Evolutionary conservation across 2,329 filamentous ascomycete species (phyloP), one percentile per base, ranked within the genome.

Genomic region (Westerdykella sp.): DNA sequence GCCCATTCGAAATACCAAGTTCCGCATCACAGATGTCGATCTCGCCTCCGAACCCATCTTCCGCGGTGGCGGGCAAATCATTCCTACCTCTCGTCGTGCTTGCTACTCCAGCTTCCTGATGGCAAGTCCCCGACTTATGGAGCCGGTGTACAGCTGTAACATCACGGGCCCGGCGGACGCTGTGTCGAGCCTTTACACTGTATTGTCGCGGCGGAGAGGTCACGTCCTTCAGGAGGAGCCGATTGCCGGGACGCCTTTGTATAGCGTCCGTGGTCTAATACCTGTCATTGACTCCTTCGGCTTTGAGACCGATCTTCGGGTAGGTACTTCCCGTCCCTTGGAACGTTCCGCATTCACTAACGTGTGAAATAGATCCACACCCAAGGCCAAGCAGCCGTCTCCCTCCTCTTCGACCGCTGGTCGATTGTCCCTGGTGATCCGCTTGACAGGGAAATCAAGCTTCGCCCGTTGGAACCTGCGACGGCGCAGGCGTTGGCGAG

Each of bases 201-300:
- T 95, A 6, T 80, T 98, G 16, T 85, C 90, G 6, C 80, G 88
- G 40, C 82, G 93, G 46, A 78, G 93, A 55, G 93, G 93, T 1
- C 93, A 98, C 68, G 91, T 98, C 22, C 75, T 98, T 21, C 84
- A 86, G n/a, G 93, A 98, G 63, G 88, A 87, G 0, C 90, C 90
- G 12, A 87, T 98, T 47, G 89, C 91, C 0, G 93, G 93, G 18
- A 97, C 93, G 9, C 93, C 91, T 4, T 77, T 98, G 10, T 97
- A 96, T 69, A 84, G 86, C 16, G 90, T 96, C 41, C 86, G 84
- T 57, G 93, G 93, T 3, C 75, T 97, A 39, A 82, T 98, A 43
- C 93, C 93, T 9, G 93, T 97, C 46, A 95, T 98, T 62, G 93
- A 98, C 72, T 89, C 84, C 23, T 98, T 98, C 61, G 93, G 93